These are phyloP conservation scores for Mycosarcoma mackinlayi DNA, from an alignment of 1,284 basidiomycete genomes.

Conservation along the genomic window DNA sequence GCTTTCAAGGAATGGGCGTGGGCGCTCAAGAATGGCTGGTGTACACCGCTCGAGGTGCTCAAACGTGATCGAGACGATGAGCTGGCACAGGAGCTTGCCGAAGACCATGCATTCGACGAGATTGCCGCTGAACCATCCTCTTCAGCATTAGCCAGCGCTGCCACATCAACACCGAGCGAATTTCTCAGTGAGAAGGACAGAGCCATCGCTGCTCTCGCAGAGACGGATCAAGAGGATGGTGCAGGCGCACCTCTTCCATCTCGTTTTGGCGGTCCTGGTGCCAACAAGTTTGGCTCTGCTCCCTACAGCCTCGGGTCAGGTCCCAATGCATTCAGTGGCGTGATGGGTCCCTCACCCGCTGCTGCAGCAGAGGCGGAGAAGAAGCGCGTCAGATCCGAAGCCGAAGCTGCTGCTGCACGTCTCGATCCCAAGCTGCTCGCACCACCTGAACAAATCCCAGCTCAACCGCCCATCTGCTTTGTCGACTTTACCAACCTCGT, in stretches of 20 bases:
- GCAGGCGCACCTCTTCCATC: constrained; percentile 47
- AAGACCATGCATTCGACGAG: constrained; percentile 84
- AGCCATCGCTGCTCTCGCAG: constrained; percentile 29
- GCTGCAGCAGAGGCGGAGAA: constrained; percentile 46
- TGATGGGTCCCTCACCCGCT: constrained; percentile 33
- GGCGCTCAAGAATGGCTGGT: constrained; percentile 86
- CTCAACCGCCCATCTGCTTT: constrained; percentile 84
- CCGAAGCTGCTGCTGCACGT: constrained; percentile 53
- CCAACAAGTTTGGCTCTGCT: constrained; percentile 23
- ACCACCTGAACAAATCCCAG: constrained; percentile 76
- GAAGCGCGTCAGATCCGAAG: constrained; percentile 29
- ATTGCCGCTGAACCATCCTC: constrained; percentile 47
- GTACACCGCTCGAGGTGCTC: constrained; percentile 73
- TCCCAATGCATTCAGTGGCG: constrained; percentile 36
- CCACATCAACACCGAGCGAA: constrained; percentile 25
- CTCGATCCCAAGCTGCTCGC: constrained; percentile 65
- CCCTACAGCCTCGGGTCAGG: constrained; percentile 36
- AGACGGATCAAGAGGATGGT: constrained; percentile 43
- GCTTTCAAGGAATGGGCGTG: constrained; percentile 94
- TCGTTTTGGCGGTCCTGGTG: constrained; percentile 13
- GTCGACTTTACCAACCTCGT: constrained; percentile 88
- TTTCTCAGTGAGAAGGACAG: constrained; percentile 50
- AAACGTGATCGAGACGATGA: constrained; percentile 76
- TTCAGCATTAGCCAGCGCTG: neutral
- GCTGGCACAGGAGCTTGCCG: constrained; percentile 77